Base-by-base conservation (phyloP, 1,284 basidiomycete genomes). In the Trichosporon coremiiforme region DNA sequence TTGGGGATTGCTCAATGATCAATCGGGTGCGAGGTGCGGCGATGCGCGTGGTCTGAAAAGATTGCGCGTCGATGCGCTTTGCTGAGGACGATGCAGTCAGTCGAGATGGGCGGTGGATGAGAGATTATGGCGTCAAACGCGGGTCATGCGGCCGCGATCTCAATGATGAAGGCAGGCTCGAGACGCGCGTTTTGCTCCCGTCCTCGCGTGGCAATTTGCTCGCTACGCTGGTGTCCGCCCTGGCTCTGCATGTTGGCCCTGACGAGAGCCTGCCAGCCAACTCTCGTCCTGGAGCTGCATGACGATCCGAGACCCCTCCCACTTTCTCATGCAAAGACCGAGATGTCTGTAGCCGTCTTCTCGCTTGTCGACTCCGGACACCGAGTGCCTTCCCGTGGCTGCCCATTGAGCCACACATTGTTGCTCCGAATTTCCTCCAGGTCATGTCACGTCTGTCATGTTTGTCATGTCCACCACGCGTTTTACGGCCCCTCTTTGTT, bases 111-210 rank as follows among this genome's bases (percentile, higher is more conserved):
- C 57, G 57, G 29, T 31, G 57, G 57, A 62, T 62, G 57, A 33
- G 57, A 62, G 57, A 33, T n/a, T 62, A 62, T 62, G 57, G 57
- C 57, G 57, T 33, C 57, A 62, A 62, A 62, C 57, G 57, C 57
- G 57, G 57, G 57, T 62, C 57, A 62, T 62, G 57, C 15, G 57
- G 31, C 57, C 57, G 35, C 57, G 8, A 33, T 62, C 29, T 17
- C 57, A 62, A 62, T 62, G 57, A 62, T 62, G 57, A 62, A 62
- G 57, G 57, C 57, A 62, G 57, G 57, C 57, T 62, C 57, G 57
- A 62, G 57, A 33, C 57, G 57, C 31, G 31, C 57, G 57, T 62
- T 62, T 62, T 62, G 57, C 29, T 62, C 31, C 57, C 57, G 57
- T 12, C 57, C 29, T 62, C 57, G 57, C 57, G 57, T 62, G 57